These are phyloP conservation scores for Euphrasia arctica DNA, from an alignment of 305 asterid species.

Conservation along the genomic window DNA sequence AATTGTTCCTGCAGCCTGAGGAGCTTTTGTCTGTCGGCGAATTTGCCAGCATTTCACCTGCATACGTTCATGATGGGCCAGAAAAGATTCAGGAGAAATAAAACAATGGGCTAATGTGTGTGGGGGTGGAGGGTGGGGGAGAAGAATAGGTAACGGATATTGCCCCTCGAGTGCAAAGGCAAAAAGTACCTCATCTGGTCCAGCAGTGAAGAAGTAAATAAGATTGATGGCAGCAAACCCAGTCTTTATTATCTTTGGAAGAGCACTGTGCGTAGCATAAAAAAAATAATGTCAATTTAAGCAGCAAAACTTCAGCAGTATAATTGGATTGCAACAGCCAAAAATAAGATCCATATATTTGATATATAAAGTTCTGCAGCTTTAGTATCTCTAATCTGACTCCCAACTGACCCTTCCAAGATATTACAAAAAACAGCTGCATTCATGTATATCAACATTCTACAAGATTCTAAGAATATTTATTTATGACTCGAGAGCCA, in stretches of 20 bases:
- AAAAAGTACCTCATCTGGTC: slow-evolving; percentile 92
- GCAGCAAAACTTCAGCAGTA: slow-evolving; percentile 11
- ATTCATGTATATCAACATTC: neutral
- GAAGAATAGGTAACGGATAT: too few species aligned
- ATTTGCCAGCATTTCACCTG: slow-evolving; percentile 99
- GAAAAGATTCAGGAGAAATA: neutral
- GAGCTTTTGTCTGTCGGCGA: slow-evolving; percentile 85
- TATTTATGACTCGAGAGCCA: neutral
- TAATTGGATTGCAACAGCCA: slow-evolving; percentile 13
- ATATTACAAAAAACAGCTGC: neutral
- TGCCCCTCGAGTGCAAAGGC: neutral
- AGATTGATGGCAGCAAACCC: slow-evolving; percentile 98
- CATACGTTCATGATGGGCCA: slow-evolving; percentile 12
- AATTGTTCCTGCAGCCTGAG: slow-evolving; percentile 99
- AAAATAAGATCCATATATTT: neutral
- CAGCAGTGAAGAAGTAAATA: slow-evolving; percentile 97
- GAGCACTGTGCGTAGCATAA: slow-evolving; percentile 53
- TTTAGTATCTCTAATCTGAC: slow-evolving; percentile 14
- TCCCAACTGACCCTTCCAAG: slow-evolving; percentile 5
- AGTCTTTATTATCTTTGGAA: slow-evolving; percentile 91
- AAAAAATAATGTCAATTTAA: slow-evolving; percentile 30
- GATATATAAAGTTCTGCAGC: neutral
- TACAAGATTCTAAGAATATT: neutral
- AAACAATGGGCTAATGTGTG: slow-evolving; percentile 5
- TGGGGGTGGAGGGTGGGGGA: too few species aligned